phyloP scores from a whole-genome alignment of 805 yeast genomes.

The Ogataea haglerorum region DNA sequence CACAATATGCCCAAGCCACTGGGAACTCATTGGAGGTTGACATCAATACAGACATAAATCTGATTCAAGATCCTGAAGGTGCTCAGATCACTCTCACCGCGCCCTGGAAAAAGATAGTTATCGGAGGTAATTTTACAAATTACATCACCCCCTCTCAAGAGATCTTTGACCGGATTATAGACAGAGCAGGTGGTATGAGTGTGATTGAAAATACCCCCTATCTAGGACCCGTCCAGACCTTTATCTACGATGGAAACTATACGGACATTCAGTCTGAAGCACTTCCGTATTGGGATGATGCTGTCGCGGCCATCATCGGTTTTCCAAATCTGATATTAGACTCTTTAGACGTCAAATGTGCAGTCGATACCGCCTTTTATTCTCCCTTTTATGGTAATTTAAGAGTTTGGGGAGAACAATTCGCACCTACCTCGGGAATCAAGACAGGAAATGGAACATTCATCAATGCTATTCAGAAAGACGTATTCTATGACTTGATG shows the following conservation, averaged over 20 bases:
- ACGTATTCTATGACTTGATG: constrained; percentile 30
- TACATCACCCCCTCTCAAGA: constrained; percentile 38
- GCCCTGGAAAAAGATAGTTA: constrained; percentile 36
- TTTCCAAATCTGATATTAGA: constrained; percentile 35
- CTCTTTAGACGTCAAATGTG: constrained; percentile 31
- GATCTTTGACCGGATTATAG: constrained; percentile 34
- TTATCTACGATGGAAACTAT: constrained; percentile 36
- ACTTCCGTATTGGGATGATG: constrained; percentile 45
- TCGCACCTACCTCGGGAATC: constrained; percentile 34
- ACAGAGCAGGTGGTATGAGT: constrained; percentile 34
- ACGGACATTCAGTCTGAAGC: constrained; percentile 32
- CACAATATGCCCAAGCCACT: constrained; percentile 36
- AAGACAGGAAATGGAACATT: constrained; percentile 37
- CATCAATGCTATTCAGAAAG: constrained; percentile 33
- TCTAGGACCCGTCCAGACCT: constrained; percentile 29
- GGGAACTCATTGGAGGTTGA: constrained; percentile 34
- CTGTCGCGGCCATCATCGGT: constrained; percentile 37
- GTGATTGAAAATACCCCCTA: constrained; percentile 30
- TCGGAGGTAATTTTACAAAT: constrained; percentile 43
- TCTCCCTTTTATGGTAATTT: constrained; percentile 42
- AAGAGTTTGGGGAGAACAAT: constrained; percentile 37
- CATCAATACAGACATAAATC: constrained; percentile 41
- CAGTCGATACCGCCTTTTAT: constrained; percentile 39
- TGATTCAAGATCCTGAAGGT: constrained; percentile 44
- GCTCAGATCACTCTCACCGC: constrained; percentile 42